Percentiles rank a stretch among this genome's conserved stretches.
These are phyloP conservation scores for Penicillium fimorum DNA, from an alignment of 495 filamentous ascomycete genomes.

Conservation along the genomic window DNA sequence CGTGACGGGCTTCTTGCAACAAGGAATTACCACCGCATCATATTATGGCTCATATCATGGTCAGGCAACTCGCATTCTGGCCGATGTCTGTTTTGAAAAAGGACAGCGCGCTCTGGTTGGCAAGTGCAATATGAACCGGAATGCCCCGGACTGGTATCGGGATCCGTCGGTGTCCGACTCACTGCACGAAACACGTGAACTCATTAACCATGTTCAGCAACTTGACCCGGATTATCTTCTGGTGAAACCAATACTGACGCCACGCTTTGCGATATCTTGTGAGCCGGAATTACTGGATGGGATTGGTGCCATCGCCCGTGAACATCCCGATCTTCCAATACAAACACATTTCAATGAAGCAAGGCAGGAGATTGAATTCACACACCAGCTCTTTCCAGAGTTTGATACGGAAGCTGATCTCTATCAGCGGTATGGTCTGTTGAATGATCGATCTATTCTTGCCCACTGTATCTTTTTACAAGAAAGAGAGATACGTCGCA, in stretches of 20 bases:
- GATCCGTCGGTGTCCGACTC: constrained; percentile 51
- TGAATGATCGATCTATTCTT: constrained; percentile 56
- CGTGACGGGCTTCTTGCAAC: constrained; percentile 56
- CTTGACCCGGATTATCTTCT: constrained; percentile 31
- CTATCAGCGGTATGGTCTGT: constrained; percentile 52
- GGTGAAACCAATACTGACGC: constrained; percentile 59
- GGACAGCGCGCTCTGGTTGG: constrained; percentile 66
- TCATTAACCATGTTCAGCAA: constrained; percentile 45
- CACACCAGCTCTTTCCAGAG: constrained; percentile 50
- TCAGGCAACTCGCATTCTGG: constrained; percentile 57
- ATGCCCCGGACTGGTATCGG: constrained; percentile 58
- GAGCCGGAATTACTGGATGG: constrained; percentile 49
- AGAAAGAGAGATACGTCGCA: constrained; percentile 50
- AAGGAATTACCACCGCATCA: constrained; percentile 64
- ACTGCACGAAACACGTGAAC: constrained; percentile 49
- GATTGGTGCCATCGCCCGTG: constrained; percentile 49
- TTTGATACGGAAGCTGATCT: constrained; percentile 54
- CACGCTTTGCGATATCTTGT: constrained; percentile 63
- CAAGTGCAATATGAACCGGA: constrained; percentile 64
- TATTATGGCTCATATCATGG: constrained; percentile 64
- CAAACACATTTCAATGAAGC: constrained; percentile 68
- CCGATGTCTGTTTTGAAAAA: constrained; percentile 52
- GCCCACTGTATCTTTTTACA: constrained; percentile 62
- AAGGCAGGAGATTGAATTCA: constrained; percentile 52
- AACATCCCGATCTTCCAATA: constrained; percentile 54